phyloP scores from a whole-genome alignment of 306 rosid species.

The Datisca glomerata region DNA sequence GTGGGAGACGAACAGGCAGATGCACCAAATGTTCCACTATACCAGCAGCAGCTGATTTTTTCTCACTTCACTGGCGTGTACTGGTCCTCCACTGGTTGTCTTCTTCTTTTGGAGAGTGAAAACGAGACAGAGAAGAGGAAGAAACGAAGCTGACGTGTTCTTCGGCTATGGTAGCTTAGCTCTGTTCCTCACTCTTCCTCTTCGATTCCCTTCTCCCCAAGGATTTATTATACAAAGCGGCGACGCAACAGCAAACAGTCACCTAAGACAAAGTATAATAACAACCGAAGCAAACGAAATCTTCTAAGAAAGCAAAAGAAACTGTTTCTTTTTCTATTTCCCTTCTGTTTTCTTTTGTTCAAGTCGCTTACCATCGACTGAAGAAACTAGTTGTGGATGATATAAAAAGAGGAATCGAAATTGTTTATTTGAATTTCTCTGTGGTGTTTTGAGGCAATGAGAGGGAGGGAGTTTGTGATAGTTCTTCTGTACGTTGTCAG shows the following conservation, averaged over 20 bases:
- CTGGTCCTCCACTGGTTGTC: no score
- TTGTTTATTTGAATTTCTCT: not conserved
- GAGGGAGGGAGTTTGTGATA: constrained; percentile 14
- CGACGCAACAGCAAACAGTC: constrained; percentile 25
- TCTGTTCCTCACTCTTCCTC: constrained; percentile 1
- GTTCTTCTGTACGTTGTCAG: constrained; percentile 28
- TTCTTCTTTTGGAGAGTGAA: no score
- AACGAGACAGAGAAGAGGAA: no score
- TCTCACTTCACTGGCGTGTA: no score
- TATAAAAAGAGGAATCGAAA: constrained; percentile 9
- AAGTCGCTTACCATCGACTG: no score
- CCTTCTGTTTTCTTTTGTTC: no score
- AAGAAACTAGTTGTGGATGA: constrained; percentile 2
- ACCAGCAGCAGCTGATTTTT: no score
- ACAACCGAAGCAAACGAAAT: constrained; percentile 13
- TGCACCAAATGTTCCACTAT: no score
- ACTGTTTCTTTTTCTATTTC: no score
- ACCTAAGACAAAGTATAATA: not conserved
- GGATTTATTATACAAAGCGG: constrained; percentile 11
- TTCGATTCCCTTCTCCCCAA: constrained; percentile 21
- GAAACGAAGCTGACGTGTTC: constrained; percentile 1
- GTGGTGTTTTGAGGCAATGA: constrained; percentile 25
- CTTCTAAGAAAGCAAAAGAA: constrained; percentile 12
- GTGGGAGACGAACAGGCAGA: no score
- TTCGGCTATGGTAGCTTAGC: not conserved